Percentiles rank a stretch among this genome's conserved stretches.
Conservation (phyloP, 2,329 filamentous ascomycete species). For the Nemania sp. region DNA sequence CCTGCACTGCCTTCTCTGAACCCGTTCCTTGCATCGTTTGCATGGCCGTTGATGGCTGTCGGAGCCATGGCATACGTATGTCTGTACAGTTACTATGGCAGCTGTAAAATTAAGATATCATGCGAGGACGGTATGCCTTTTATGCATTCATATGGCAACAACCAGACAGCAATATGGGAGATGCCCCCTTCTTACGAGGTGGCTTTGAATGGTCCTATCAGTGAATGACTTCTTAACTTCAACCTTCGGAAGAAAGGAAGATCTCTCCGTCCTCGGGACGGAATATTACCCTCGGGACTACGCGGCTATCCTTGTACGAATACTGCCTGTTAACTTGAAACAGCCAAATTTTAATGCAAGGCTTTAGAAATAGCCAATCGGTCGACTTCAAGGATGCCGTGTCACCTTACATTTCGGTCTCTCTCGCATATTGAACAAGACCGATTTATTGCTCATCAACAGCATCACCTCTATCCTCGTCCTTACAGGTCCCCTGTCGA, state of each 20-base stretch:
- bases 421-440: not conserved
- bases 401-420: conserved; percentile 8
- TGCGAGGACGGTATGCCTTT: conserved; percentile 32
- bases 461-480: not conserved
- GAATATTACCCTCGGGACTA: conserved; percentile 35
- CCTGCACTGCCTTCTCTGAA: conserved; percentile 23
- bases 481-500: not conserved
- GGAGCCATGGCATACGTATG: conserved; percentile 39
- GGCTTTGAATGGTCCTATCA: conserved; percentile 4
- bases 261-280: conserved; percentile 41
- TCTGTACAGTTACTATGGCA: conserved; percentile 29
- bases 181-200: not conserved
- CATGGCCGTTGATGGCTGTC: conserved; percentile 36
- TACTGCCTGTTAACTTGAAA: conserved; percentile 37
- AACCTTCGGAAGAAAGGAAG: conserved; percentile 37
- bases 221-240: conserved; percentile 26
- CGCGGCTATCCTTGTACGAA: conserved; percentile 28
- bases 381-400: conserved; percentile 1
- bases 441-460: conserved; percentile 8
- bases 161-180: not conserved
- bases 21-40: conserved; percentile 34
- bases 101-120: conserved; percentile 24
- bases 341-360: conserved; percentile 10
- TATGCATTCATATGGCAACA: conserved; percentile 28
- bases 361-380: conserved; percentile 1